Evolutionary conservation across 768 basidiomycete species (phyloP), one percentile per base, ranked within the genome.

Genomic region (Phaeotremella fagi): DNA sequence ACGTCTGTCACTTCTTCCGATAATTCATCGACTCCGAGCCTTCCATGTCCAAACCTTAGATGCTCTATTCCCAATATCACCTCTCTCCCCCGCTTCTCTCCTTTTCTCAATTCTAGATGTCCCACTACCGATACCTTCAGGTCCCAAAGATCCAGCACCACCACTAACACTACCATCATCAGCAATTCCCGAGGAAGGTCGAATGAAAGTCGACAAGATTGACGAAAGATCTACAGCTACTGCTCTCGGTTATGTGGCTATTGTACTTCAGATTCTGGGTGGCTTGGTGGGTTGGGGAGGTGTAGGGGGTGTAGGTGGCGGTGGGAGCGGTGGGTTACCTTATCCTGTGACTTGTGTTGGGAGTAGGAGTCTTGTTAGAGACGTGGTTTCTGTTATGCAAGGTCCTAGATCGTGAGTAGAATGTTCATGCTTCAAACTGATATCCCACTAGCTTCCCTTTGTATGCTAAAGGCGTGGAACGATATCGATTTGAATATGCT

Each of bases 401-500:
- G 95, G 95, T 2, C 91, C 91, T 7, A 79, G 94, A 73, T 87
- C 90, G 90, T 94, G 66, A 75, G n/a, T n/a, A n/a, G n/a, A 87
- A 79, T 15, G 36, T 42, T 22, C 16, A 35, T 23, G 18, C 15
- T 43, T 9, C 16, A 3, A 27, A 27, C n/a, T n/a, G 42, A 23
- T 22, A 29, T 18, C 45, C 3, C 27, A 20, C 3, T 62, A 95
- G 92, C 81, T 99, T 98, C 73, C 95, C 95, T 16, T 77, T 99
- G 26, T 99, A 90, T 74, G 85, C 88, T 1, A 88, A 83, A 76
- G 91, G 92, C 3, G 92, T 97, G 53, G 95, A 98, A 71, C 87
- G 86, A 37, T 98, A 97, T 75, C 81, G 95, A 23, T 99, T 94
- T 67, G 94, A 98, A 74, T 99, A 98, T 77, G 95, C 85, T 3